A percentile compares a stretch with the other conserved stretches of the same genome.
phyloP scores from a whole-genome alignment of 768 basidiomycete genomes.

The Suillus placidus region DNA sequence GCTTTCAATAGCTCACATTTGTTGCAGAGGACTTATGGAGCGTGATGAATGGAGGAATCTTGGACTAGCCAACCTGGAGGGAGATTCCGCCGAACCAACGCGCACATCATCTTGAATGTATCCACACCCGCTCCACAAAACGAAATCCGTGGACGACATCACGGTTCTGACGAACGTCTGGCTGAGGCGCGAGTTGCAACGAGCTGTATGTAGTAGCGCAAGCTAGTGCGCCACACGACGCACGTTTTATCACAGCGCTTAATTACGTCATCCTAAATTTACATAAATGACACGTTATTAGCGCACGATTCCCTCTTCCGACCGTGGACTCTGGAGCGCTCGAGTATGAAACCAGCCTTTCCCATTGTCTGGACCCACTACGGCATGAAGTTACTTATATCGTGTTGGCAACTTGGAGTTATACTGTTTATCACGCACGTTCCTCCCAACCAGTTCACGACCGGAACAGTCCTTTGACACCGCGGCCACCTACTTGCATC shows the following conservation, averaged over 20 bases:
- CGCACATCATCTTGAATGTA: neutral
- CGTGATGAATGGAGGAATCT: conserved; percentile 86
- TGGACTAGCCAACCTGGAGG: conserved; percentile 61
- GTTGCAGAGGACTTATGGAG: conserved; percentile 81
- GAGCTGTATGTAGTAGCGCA: neutral
- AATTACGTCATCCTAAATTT: neutral
- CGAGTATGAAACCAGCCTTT: neutral
- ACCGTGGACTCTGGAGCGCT: neutral
- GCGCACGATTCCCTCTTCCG: neutral
- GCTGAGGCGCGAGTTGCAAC: neutral
- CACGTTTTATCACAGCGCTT: neutral
- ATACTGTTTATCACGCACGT: neutral
- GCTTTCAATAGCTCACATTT: conserved; percentile 5
- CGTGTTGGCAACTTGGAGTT: neutral
- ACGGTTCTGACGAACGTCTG: neutral
- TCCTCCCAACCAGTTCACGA: neutral
- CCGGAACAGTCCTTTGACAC: neutral
- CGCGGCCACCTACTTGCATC: neutral
- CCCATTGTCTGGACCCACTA: neutral
- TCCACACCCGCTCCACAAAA: neutral
- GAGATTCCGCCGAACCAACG: conserved; percentile 1
- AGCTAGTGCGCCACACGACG: neutral
- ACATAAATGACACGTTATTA: neutral
- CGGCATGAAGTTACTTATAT: neutral
- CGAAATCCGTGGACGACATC: neutral